phyloP scores from a whole-genome alignment of 2,329 filamentous ascomycete species.

The Talaromyces sp. region DNA sequence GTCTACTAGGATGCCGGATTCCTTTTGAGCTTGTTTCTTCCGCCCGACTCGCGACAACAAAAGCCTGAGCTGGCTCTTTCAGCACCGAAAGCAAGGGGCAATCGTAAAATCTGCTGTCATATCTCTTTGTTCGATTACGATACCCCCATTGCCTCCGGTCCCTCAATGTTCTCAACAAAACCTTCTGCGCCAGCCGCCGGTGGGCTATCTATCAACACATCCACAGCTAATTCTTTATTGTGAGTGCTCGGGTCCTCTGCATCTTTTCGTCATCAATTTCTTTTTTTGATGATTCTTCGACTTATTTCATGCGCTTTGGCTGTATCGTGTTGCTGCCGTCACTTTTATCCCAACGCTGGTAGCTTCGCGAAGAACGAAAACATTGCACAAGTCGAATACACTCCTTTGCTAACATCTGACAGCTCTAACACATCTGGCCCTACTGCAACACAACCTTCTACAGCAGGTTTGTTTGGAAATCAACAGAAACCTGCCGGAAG shows the following conservation, averaged over 20 bases:
- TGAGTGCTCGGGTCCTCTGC: conserved; percentile 30
- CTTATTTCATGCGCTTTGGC: neutral
- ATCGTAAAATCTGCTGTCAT: neutral
- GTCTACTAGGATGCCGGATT: neutral
- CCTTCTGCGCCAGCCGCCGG: conserved; percentile 31
- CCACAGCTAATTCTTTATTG: conserved; percentile 48
- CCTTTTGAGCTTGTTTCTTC: conserved; percentile 4
- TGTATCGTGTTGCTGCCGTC: neutral
- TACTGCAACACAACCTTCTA: conserved; percentile 24
- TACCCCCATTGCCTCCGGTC: neutral
- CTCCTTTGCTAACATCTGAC: neutral
- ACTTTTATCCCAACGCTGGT: neutral
- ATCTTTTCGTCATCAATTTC: neutral
- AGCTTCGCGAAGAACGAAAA: neutral
- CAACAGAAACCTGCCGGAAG: conserved; percentile 33
- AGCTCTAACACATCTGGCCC: conserved; percentile 26
- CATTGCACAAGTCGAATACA: neutral
- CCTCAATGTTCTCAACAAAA: conserved; percentile 37
- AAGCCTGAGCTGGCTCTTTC: neutral
- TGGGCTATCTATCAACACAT: conserved; percentile 54
- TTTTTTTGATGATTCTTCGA: neutral
- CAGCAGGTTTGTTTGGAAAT: conserved; percentile 30
- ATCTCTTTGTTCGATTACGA: neutral
- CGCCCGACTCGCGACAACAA: neutral
- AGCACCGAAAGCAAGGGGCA: conserved; percentile 17